Conservation (phyloP, 1,284 basidiomycete genomes). For the Xerocomus nothofagi region DNA sequence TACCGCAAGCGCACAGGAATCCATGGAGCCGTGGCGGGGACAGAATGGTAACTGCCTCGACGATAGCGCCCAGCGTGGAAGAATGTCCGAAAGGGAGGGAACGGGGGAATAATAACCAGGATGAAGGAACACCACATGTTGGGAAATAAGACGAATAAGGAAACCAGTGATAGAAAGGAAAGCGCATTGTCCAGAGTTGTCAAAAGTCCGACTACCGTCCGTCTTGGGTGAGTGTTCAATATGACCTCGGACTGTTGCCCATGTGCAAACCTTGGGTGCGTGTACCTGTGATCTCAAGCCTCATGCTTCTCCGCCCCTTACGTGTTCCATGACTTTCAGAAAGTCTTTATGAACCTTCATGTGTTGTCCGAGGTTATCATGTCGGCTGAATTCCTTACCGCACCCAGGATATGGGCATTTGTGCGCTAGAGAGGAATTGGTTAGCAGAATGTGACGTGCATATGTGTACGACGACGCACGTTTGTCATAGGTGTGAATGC, state of each 20-base stretch:
- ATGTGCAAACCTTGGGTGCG: slow-evolving; percentile 20
- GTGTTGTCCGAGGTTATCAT: slow-evolving; percentile 83
- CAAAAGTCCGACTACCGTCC: slow-evolving; percentile 31
- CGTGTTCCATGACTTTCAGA: slow-evolving; percentile 29
- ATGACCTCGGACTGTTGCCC: slow-evolving; percentile 24
- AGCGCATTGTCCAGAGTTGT: slow-evolving; percentile 26
- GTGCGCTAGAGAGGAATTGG: slow-evolving; percentile 51
- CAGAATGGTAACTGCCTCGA: slow-evolving; percentile 20
- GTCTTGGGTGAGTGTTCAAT: slow-evolving; percentile 14
- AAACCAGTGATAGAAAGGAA: slow-evolving; percentile 24
- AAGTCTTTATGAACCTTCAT: slow-evolving; percentile 61
- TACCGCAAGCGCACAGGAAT: slow-evolving; percentile 17
- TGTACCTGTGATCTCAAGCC: slow-evolving; percentile 5
- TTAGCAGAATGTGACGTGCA: slow-evolving; percentile 13
- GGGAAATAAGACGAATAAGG: slow-evolving; percentile 32
- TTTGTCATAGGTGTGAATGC: slow-evolving; percentile 68
- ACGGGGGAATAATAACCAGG: slow-evolving; percentile 24
- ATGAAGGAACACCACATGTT: slow-evolving; percentile 26
- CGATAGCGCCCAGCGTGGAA: slow-evolving; percentile 18
- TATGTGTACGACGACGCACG: slow-evolving; percentile 43
- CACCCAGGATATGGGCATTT: slow-evolving; percentile 76
- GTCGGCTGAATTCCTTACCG: slow-evolving; percentile 79
- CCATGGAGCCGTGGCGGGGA: slow-evolving; percentile 17
- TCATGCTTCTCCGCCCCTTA: slow-evolving; percentile 29
- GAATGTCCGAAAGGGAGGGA: slow-evolving; percentile 28